phyloP scores from a whole-genome alignment of 1,284 basidiomycete genomes.

The Apiotrichum porosum region DNA sequence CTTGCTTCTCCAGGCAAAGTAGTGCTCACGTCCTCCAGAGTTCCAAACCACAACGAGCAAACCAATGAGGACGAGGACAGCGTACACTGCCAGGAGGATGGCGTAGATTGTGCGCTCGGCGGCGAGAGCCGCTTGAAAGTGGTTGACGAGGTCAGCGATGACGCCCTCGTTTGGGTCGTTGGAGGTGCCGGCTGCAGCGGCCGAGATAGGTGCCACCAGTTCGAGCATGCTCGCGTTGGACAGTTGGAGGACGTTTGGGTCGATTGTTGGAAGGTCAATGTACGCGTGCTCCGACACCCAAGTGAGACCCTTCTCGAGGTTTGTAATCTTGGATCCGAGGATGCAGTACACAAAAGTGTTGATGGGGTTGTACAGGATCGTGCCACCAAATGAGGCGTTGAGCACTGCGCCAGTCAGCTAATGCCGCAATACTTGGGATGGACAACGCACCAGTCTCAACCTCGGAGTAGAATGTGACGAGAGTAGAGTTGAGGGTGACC shows the following conservation, averaged over 20 bases:
- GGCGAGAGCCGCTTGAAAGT: conserved; percentile 66
- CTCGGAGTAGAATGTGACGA: conserved; percentile 52
- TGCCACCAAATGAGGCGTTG: conserved; percentile 68
- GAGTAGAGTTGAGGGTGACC: conserved; percentile 65
- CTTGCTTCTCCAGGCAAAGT: neutral
- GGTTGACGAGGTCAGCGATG: conserved; percentile 64
- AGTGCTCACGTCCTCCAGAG: conserved; percentile 29
- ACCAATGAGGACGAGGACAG: conserved; percentile 34
- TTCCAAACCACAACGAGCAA: conserved; percentile 39
- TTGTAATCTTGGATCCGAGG: conserved; percentile 80
- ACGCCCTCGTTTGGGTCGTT: conserved; percentile 58
- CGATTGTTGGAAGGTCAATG: conserved; percentile 69
- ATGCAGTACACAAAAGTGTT: conserved; percentile 84
- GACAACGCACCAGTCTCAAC: conserved; percentile 44
- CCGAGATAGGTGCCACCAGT: conserved; percentile 68
- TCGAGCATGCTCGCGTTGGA: conserved; percentile 66
- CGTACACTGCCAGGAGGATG: conserved; percentile 76
- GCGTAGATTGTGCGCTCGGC: conserved; percentile 77
- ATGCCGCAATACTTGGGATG: too few relatives aligned
- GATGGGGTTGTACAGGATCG: conserved; percentile 72
- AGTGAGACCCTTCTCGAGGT: conserved; percentile 79
- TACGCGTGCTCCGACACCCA: conserved; percentile 85
- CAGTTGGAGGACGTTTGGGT: conserved; percentile 67
- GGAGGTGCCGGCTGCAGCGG: conserved; percentile 67
- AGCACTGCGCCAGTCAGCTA: conserved; percentile 48